Conservation (phyloP, 2,329 filamentous ascomycete species). For the Whalleya microplaca region DNA sequence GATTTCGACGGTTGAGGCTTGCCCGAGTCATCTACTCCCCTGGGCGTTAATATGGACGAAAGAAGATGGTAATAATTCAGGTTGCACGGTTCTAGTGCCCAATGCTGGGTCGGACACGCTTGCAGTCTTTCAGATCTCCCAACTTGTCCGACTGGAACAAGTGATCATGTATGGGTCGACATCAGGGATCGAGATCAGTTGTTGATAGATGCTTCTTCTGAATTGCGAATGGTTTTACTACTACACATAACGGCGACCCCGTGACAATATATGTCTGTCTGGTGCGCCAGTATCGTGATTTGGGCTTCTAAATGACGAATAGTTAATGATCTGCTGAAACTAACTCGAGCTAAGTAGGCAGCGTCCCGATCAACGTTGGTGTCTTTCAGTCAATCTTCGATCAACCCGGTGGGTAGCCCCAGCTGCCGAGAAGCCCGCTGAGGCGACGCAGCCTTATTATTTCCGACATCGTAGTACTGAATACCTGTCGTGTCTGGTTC, state of each 20-base stretch:
- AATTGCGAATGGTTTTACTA: conserved; percentile 1
- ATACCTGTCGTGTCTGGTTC: conserved; percentile 17
- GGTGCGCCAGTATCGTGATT: conserved; percentile 1
- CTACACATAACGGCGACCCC: not conserved
- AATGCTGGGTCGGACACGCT: not conserved
- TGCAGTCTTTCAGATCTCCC: not conserved
- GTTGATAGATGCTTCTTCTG: not conserved
- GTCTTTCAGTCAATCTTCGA: not conserved
- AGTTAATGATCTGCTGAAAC: not conserved
- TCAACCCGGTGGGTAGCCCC: not conserved
- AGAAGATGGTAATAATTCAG: not conserved
- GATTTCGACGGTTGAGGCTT: not conserved
- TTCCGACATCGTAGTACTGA: conserved; percentile 19
- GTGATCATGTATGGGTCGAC: not conserved
- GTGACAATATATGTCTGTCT: not conserved
- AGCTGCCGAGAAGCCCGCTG: not conserved
- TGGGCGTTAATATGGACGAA: not conserved
- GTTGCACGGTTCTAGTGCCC: not conserved
- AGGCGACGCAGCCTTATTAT: conserved; percentile 5
- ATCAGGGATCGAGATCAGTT: not conserved
- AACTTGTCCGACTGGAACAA: not conserved
- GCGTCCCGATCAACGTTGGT: conserved; percentile 1
- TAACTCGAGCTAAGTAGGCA: conserved; percentile 6
- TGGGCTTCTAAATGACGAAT: conserved; percentile 3
- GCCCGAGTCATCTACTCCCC: not conserved